A percentile compares a stretch with the other conserved stretches of the same genome.
These are phyloP conservation scores for Alternaria dauci DNA, from an alignment of 2,329 filamentous ascomycete genomes.

Conservation along the genomic window DNA sequence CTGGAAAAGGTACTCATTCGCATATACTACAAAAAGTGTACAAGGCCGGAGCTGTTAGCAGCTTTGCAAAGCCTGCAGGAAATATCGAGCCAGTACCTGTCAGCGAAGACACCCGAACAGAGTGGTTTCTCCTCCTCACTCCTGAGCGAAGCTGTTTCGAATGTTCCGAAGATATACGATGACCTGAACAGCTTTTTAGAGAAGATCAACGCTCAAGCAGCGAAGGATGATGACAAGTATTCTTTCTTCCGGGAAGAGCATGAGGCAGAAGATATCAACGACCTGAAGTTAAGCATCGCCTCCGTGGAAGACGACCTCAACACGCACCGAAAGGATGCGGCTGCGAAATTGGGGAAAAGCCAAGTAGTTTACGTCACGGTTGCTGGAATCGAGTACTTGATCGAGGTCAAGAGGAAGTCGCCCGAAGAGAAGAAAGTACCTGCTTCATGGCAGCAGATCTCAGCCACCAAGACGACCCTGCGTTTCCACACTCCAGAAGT, in stretches of 20 bases:
- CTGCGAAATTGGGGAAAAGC: slow-evolving; percentile 73
- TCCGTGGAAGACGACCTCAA: slow-evolving; percentile 89
- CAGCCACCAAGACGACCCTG: slow-evolving; percentile 88
- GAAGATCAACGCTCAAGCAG: slow-evolving; percentile 84
- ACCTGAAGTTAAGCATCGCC: slow-evolving; percentile 93
- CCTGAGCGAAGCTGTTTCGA: slow-evolving; percentile 74
- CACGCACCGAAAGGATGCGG: slow-evolving; percentile 75
- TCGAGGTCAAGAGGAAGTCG: slow-evolving; percentile 82
- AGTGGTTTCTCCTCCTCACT: slow-evolving; percentile 76
- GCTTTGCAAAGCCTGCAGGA: slow-evolving; percentile 86
- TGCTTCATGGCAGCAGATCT: slow-evolving; percentile 94
- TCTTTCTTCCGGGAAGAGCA: slow-evolving; percentile 87
- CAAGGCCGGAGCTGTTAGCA: slow-evolving; percentile 83
- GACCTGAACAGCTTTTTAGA: slow-evolving; percentile 79
- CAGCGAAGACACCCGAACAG: slow-evolving; percentile 70
- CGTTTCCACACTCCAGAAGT: slow-evolving; percentile 96
- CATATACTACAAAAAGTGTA: slow-evolving; percentile 97
- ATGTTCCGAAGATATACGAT: slow-evolving; percentile 78
- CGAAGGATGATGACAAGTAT: slow-evolving; percentile 90
- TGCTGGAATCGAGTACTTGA: slow-evolving; percentile 90
- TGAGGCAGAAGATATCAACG: slow-evolving; percentile 87
- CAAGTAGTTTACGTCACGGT: slow-evolving; percentile 82
- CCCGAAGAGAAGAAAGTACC: slow-evolving; percentile 82
- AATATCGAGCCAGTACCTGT: slow-evolving; percentile 78
- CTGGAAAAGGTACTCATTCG: slow-evolving; percentile 92